These are phyloP conservation scores for Theileria annulata DNA, from an alignment of 169 alveolate species.

Conservation along the genomic window DNA sequence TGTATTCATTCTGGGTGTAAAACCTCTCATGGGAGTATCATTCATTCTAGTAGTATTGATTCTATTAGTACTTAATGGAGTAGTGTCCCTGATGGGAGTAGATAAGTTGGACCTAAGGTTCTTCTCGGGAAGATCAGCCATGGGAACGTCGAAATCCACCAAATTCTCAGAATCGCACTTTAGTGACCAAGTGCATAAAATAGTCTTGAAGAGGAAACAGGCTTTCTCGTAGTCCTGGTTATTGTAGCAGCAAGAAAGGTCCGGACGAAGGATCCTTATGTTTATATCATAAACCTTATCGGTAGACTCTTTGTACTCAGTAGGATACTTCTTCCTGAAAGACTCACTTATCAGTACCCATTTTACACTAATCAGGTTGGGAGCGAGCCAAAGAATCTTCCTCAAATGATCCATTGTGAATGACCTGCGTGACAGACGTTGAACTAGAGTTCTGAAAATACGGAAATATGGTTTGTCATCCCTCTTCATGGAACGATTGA, in stretches of 20 bases:
- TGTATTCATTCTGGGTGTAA: background rate
- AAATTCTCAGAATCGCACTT: constrained; percentile 29
- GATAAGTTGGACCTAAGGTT: background rate
- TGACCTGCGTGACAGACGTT: constrained; percentile 50
- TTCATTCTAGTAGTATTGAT: background rate
- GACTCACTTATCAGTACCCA: constrained; percentile 40
- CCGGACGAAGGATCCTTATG: constrained; percentile 37
- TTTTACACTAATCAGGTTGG: constrained; percentile 44
- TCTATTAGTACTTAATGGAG: background rate
- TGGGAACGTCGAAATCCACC: constrained; percentile 6
- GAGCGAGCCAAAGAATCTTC: constrained; percentile 62
- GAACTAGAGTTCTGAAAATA: constrained; percentile 51
- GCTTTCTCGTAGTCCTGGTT: constrained; percentile 44
- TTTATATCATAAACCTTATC: constrained; percentile 30
- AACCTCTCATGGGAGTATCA: background rate
- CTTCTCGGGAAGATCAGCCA: constrained; percentile 9
- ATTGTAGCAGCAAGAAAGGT: constrained; percentile 32
- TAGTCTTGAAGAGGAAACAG: constrained; percentile 35
- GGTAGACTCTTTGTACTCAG: constrained; percentile 49
- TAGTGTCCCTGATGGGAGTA: constrained; percentile 8
- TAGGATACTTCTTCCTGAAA: constrained; percentile 16
- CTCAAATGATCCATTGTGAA: constrained; percentile 51
- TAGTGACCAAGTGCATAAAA: constrained; percentile 46
- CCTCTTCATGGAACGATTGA: constrained; percentile 55
- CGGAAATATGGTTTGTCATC: constrained; percentile 54